phyloP scores from a whole-genome alignment of 163 green algal species.

The Picocystis sp. region DNA sequence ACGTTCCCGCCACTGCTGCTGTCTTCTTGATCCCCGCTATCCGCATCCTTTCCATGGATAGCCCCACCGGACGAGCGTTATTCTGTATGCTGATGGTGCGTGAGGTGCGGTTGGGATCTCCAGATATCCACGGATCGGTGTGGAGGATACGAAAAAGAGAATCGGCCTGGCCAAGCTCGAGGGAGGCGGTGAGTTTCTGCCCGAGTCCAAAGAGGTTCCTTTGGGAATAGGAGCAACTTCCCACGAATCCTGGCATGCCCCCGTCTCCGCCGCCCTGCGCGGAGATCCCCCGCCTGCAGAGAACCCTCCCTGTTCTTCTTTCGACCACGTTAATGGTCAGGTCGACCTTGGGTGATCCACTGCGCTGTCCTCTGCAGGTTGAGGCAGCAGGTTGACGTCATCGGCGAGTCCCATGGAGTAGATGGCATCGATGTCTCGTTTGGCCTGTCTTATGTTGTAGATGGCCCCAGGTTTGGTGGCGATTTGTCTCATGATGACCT shows the following conservation, averaged over 20 bases:
- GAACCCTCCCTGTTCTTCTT: conserved; percentile 63
- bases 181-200: conserved; percentile 61
- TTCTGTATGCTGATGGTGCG: conserved; percentile 67
- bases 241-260: conserved; percentile 54
- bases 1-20: conserved; percentile 13
- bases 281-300: conserved; percentile 59
- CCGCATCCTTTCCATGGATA: conserved; percentile 9
- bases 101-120: conserved; percentile 64
- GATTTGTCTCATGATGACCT: conserved; percentile 60
- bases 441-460: conserved; percentile 57
- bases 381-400: conserved; percentile 72
- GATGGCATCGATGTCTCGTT: conserved; percentile 68
- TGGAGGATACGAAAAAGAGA: conserved; percentile 68
- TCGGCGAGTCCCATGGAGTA: conserved; percentile 86
- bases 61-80: conserved; percentile 23
- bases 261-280: conserved; percentile 30
- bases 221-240: conserved; percentile 62
- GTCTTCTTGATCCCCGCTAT: conserved; percentile 3
- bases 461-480: conserved; percentile 35
- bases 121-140: conserved; percentile 79
- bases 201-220: conserved; percentile 64
- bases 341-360: conserved; percentile 51
- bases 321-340: conserved; percentile 73
- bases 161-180: conserved; percentile 65
- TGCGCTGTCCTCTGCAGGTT: conserved; percentile 49